phyloP scores from a whole-genome alignment of 805 yeast species.

The Maudiozyma pseudohumilis region DNA sequence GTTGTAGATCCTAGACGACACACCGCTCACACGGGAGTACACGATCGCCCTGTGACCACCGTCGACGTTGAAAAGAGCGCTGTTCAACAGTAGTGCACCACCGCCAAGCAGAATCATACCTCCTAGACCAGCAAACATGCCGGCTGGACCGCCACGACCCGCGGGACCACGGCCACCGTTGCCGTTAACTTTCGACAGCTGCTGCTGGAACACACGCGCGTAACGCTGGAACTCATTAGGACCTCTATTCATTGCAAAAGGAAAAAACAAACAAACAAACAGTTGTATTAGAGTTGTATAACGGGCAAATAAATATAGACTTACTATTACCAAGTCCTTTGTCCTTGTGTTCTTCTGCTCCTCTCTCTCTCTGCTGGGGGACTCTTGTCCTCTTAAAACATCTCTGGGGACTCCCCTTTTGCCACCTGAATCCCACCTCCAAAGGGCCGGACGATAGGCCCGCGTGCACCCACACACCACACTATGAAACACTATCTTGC shows the following conservation, averaged over 20 bases:
- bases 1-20: conserved; percentile 67
- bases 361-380: neutral
- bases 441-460: neutral
- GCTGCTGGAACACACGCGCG: conserved; percentile 41
- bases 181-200: conserved; percentile 34
- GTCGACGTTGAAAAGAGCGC: conserved; percentile 74
- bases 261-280: no score
- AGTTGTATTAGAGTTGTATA: no score
- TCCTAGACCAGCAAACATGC: conserved; percentile 53
- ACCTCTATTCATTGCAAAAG: conserved; percentile 20
- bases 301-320: no score
- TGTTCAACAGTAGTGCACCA: conserved; percentile 42
- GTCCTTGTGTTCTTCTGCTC: neutral
- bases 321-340: no score
- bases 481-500: neutral
- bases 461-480: neutral
- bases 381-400: neutral
- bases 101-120: conserved; percentile 51
- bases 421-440: neutral
- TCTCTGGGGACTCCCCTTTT: neutral
- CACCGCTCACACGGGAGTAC: conserved; percentile 80
- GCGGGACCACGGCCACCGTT: conserved; percentile 19
- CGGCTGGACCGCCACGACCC: conserved; percentile 33
- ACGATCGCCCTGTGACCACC: conserved; percentile 98
- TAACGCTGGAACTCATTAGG: conserved; percentile 41